Conservation (phyloP, 2,329 filamentous ascomycete species). For the Stemphylium lycopersici region DNA sequence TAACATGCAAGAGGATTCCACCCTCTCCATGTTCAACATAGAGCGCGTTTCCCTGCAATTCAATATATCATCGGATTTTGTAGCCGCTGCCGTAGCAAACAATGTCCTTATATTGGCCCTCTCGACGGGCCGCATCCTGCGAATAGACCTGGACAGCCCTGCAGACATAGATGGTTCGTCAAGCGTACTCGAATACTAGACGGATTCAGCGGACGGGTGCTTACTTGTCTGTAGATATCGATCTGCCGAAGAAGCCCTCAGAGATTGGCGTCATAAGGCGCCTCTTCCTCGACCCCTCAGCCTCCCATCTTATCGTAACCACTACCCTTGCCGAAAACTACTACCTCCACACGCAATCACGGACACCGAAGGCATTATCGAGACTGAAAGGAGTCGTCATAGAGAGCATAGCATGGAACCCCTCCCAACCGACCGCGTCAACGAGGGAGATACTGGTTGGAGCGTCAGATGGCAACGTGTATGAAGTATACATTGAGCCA, state of each 20-base stretch:
- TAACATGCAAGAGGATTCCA: constrained; percentile 63
- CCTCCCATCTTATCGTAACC: constrained; percentile 89
- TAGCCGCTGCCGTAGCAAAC: constrained; percentile 94
- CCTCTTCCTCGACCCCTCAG: constrained; percentile 97
- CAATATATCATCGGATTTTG: constrained; percentile 92
- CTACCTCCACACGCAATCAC: constrained; percentile 94
- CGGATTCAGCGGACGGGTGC: background rate
- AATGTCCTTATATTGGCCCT: constrained; percentile 93
- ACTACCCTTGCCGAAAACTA: constrained; percentile 95
- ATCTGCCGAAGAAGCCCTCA: constrained; percentile 89
- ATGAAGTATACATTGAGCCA: constrained; percentile 93
- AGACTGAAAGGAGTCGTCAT: constrained; percentile 85
- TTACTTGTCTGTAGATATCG: constrained; percentile 72
- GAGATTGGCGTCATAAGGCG: constrained; percentile 91
- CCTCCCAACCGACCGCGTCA: constrained; percentile 87
- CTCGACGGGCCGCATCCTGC: constrained; percentile 87
- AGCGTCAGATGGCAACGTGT: constrained; percentile 90
- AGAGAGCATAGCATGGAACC: constrained; percentile 93
- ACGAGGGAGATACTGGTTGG: constrained; percentile 94
- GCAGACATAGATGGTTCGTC: constrained; percentile 80
- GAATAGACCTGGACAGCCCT: constrained; percentile 91
- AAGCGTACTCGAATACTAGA: background rate
- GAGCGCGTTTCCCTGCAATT: constrained; percentile 93
- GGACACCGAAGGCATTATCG: constrained; percentile 80
- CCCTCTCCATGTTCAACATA: constrained; percentile 91